Evolutionary conservation across 371 early-diverging fungal genomes (phyloP).

Genomic region (Mortierella sp.): DNA sequence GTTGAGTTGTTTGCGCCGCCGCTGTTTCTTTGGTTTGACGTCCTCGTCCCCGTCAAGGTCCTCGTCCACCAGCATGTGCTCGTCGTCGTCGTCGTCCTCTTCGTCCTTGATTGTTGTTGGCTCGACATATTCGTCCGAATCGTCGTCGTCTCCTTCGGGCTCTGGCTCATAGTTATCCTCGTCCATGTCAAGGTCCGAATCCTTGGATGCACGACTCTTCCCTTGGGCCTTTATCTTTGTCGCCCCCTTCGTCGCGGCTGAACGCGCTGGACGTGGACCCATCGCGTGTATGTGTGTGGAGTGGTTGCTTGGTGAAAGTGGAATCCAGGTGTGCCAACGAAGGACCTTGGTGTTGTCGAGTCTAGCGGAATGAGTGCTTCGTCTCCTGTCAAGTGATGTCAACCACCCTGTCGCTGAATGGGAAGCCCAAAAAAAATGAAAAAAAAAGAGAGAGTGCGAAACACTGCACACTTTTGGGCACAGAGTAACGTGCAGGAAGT

Average conservation of each 20-base stretch:
- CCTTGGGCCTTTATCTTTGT: conserved; percentile 12
- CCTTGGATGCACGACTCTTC: neutral
- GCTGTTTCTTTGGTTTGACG: neutral
- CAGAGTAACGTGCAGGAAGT: neutral
- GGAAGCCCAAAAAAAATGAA: neutral
- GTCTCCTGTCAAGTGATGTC: neutral
- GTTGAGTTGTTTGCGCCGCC: conserved; percentile 14
- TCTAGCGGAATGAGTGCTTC: neutral
- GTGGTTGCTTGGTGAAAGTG: neutral
- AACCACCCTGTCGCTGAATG: conserved; percentile 11
- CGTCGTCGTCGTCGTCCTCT: conserved; percentile 23
- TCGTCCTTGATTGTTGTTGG: conserved; percentile 11
- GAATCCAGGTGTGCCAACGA: neutral
- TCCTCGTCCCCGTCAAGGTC: conserved; percentile 15
- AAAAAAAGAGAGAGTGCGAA: too few species aligned
- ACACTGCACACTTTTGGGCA: too few species aligned
- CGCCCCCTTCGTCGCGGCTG: conserved; percentile 16
- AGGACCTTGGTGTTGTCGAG: too few species aligned
- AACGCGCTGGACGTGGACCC: conserved; percentile 37
- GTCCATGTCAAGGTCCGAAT: neutral
- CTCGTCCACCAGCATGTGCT: conserved; percentile 17
- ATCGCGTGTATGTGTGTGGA: neutral
- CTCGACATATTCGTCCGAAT: conserved; percentile 35
- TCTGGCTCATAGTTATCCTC: neutral
- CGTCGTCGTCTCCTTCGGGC: conserved; percentile 15